phyloP scores from a whole-genome alignment of 257 asterid genomes.

The Solanum boliviense region DNA sequence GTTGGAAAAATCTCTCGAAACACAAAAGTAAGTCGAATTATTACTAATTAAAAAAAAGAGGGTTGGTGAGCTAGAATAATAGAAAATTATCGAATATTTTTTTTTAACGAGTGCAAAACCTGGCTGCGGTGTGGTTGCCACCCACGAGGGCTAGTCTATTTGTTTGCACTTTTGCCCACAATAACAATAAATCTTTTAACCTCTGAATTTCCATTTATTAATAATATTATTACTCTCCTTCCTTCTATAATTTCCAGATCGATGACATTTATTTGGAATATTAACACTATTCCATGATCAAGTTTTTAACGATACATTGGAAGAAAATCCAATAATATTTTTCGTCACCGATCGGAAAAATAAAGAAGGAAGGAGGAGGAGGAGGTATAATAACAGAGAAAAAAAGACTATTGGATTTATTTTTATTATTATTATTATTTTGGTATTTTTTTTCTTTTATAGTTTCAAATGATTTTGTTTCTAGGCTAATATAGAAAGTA shows the following conservation, averaged over 20 bases:
- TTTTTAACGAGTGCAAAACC: constrained; percentile 41
- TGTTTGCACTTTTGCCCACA: constrained; percentile 13
- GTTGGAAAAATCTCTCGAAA: not conserved
- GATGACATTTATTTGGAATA: not conserved
- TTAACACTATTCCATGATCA: not conserved
- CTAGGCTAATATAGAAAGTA: not conserved
- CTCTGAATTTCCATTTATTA: constrained; percentile 29
- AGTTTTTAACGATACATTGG: not conserved
- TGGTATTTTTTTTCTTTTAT: not conserved
- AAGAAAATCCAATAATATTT: constrained; percentile 2
- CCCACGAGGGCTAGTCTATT: constrained; percentile 33
- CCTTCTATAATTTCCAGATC: constrained; percentile 15
- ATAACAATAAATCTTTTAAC: constrained; percentile 8
- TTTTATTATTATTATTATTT: not conserved
- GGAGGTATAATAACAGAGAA: not conserved
- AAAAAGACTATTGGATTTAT: not conserved
- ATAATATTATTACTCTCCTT: not conserved
- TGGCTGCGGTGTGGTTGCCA: constrained; percentile 43
- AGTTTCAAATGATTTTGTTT: not conserved
- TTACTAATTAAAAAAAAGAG: not conserved
- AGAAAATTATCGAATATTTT: not conserved
- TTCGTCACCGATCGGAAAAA: constrained; percentile 2
- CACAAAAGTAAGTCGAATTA: not conserved
- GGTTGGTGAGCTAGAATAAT: not conserved
- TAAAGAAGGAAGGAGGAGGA: constrained; percentile 13